A percentile compares a stretch with the other conserved stretches of the same genome.
Conservation (phyloP, 441 rosid species). For the Lepidium campestre region DNA sequence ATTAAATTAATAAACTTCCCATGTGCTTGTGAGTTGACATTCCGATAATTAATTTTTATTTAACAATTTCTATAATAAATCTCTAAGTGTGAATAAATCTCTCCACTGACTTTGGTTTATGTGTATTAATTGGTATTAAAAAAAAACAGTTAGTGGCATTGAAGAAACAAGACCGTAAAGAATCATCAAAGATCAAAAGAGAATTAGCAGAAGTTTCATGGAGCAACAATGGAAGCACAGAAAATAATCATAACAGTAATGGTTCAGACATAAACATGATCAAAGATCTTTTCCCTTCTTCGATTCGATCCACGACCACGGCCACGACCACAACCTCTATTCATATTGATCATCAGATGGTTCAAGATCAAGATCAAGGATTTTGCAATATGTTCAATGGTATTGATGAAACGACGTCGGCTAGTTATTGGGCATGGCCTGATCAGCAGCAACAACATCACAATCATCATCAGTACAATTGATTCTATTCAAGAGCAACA, state of each 20-base stretch:
- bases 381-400: conserved; percentile 77
- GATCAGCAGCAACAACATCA: conserved; percentile 36
- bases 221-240: conserved; percentile 68
- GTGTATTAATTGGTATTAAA: conserved; percentile 7
- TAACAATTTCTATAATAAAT: not conserved
- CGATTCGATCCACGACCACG: conserved; percentile 50
- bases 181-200: conserved; percentile 40
- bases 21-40: conserved; percentile 32
- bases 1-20: conserved; percentile 13
- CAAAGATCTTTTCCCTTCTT: conserved; percentile 46
- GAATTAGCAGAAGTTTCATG: conserved; percentile 57
- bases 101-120: conserved; percentile 16
- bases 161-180: conserved; percentile 49
- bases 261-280: conserved; percentile 59
- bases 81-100: not conserved
- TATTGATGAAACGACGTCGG: conserved; percentile 64
- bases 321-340: conserved; percentile 50
- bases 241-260: conserved; percentile 46
- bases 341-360: conserved; percentile 42
- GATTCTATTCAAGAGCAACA: conserved; percentile 1
- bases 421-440: conserved; percentile 70
- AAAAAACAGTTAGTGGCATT: conserved; percentile 49
- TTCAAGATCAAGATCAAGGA: conserved; percentile 56
- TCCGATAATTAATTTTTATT: not conserved
- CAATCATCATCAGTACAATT: conserved; percentile 35